Evolutionary conservation across 2,329 filamentous ascomycete genomes (phyloP), one percentile per base, ranked within the genome.

Genomic region (Colletotrichum echinochloae): DNA sequence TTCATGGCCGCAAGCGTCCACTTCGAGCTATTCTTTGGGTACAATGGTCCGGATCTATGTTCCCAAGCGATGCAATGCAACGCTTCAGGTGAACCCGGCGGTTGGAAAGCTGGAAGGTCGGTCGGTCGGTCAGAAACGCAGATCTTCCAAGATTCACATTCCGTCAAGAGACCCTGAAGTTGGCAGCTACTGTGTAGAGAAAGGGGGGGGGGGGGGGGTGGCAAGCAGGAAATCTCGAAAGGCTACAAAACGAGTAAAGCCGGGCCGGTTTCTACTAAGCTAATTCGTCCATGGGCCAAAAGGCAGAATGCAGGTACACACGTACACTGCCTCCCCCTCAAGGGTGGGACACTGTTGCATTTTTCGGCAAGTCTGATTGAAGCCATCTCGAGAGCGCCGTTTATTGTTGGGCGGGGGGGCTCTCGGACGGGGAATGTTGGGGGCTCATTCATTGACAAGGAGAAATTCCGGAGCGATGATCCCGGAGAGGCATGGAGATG

Each of bases 81-180:
- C 67, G 49, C 67, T 70, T 66, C 67, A 70, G 67, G 67, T 66
- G 67, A 70, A 66, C 63, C 67, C 56, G 63, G 44, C 56, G 37
- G 49, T 57, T 65, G 69, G 69, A 41, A 69, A 51, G 63, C 59
- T 60, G 30, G 48, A 26, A 51, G 39, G 57, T 61, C 49, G 56
- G 63, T 61, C 48, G 61, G 63, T n/a, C n/a, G n/a, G n/a, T n/a
- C n/a, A n/a, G n/a, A n/a, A 51, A 41, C 44, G 68, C 65, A 69
- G 68, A 71, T 71, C 68, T 71, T 71, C 65, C 68, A 71, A 71
- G 59, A 64, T 69, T 71, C 68, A 44, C 68, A 60, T 69, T 23
- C 41, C 39, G 41, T 14, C 30, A 28, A 20, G 41, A 54, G 63
- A 70, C 63, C 67, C 63, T 44, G n/a, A 66, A 61, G 67, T 66